phyloP scores from a whole-genome alignment of 768 basidiomycete species.

The Chalciporus pseudorubinellus region DNA sequence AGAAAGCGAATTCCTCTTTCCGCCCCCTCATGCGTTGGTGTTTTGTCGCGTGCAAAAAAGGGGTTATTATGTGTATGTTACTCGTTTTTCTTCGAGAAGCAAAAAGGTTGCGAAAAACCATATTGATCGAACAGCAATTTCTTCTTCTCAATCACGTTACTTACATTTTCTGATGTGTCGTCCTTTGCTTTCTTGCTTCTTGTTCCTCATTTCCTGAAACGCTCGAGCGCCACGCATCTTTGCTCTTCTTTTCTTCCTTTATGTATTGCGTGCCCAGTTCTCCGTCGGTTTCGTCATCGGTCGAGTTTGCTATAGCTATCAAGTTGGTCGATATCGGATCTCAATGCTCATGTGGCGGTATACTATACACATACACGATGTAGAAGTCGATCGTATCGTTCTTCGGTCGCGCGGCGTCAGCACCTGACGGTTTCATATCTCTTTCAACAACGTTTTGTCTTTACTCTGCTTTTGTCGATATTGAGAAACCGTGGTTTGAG shows the following conservation, averaged over 20 bases:
- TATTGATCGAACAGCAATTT: neutral
- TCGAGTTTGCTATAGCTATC: neutral
- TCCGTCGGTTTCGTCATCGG: neutral
- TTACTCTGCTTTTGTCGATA: no score
- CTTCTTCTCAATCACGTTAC: neutral
- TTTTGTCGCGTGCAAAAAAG: neutral
- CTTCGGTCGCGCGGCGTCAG: neutral
- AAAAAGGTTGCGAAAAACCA: neutral
- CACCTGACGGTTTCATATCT: no score
- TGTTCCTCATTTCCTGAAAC: neutral
- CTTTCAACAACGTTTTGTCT: no score
- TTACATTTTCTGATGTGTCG: no score
- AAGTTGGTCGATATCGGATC: neutral
- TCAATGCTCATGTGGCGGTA: neutral
- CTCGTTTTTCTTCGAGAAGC: neutral
- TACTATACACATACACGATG: no score
- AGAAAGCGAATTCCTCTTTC: neutral
- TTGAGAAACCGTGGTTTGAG: no score
- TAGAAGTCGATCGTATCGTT: neutral
- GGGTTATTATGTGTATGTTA: constrained; percentile 5
- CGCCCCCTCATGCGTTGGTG: neutral
- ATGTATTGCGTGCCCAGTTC: neutral
- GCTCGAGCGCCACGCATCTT: neutral
- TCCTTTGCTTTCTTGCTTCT: neutral
- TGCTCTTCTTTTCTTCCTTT: neutral